Conservation (phyloP, 192 early-diverging fungal species). For the Cetraspora pellucida region DNA sequence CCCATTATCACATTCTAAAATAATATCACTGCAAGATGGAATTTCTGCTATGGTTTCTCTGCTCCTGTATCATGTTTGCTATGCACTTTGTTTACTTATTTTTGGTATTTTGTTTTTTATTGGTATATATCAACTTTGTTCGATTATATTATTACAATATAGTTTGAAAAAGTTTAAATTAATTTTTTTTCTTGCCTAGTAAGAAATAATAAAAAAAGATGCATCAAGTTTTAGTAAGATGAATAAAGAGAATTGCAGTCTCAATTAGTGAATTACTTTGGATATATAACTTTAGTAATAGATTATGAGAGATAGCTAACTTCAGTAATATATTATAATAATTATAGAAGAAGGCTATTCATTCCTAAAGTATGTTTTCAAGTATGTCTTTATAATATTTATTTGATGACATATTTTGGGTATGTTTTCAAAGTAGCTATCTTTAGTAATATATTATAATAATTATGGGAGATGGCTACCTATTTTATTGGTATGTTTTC, state of each 20-base stretch:
- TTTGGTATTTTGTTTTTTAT: conserved; percentile 2
- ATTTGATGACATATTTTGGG: no score
- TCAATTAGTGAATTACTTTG: no score
- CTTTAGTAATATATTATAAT: no score
- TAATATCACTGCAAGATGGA: conserved; percentile 11
- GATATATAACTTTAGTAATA: conserved; percentile 10
- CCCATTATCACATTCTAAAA: conserved; percentile 12
- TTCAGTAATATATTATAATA: conserved; percentile 24
- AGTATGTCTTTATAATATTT: no score
- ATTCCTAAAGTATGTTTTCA: no score
- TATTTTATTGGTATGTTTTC: no score
- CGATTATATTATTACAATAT: conserved; percentile 26
- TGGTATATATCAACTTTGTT: conserved; percentile 14
- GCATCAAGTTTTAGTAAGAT: neutral
- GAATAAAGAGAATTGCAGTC: no score
- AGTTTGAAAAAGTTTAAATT: conserved; percentile 26
- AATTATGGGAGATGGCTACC: no score
- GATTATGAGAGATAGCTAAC: no score
- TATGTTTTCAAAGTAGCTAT: no score
- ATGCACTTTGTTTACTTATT: neutral
- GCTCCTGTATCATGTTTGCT: neutral
- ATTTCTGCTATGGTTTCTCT: neutral
- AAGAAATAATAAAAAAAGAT: neutral
- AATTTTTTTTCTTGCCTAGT: neutral
- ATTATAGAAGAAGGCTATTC: no score